A percentile compares a stretch with the other conserved stretches of the same genome.
These are phyloP conservation scores for Fusarium algeriense DNA, from an alignment of 2,329 filamentous ascomycete species.

Conservation along the genomic window DNA sequence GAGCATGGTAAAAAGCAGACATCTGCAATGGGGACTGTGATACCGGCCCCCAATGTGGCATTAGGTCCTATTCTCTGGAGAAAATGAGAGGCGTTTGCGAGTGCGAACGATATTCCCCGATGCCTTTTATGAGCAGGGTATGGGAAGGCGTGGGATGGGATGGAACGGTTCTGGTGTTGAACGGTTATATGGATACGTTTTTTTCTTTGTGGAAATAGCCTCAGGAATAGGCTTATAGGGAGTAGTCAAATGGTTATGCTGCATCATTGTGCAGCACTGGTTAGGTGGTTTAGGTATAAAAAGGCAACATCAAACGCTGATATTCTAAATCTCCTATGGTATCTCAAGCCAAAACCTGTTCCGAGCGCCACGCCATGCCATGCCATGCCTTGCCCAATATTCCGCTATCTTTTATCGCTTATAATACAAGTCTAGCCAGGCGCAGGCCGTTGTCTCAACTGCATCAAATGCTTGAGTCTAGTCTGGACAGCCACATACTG, in stretches of 20 bases:
- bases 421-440: constrained; percentile 40
- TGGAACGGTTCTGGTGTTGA: constrained; percentile 27
- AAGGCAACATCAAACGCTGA: constrained; percentile 23
- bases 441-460: constrained; percentile 55
- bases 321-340: constrained; percentile 45
- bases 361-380: constrained; percentile 47
- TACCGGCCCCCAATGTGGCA: not conserved
- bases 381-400: constrained; percentile 20
- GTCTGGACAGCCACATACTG: constrained; percentile 58
- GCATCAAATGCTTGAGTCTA: constrained; percentile 58
- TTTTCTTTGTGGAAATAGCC: constrained; percentile 8
- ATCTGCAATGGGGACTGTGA: not conserved
- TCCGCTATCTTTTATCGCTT: constrained; percentile 2
- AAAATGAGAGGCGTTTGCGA: not conserved
- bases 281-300: not conserved
- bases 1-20: constrained; percentile 16
- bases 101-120: constrained; percentile 1
- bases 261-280: not conserved
- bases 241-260: constrained; percentile 12
- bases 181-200: constrained; percentile 7
- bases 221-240: constrained; percentile 15
- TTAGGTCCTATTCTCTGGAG: not conserved
- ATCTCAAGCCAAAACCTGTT: constrained; percentile 45
- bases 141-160: constrained; percentile 5
- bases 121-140: constrained; percentile 20